Base-by-base conservation (phyloP, 495 filamentous ascomycete species). In the Xylaria flabelliformis region DNA sequence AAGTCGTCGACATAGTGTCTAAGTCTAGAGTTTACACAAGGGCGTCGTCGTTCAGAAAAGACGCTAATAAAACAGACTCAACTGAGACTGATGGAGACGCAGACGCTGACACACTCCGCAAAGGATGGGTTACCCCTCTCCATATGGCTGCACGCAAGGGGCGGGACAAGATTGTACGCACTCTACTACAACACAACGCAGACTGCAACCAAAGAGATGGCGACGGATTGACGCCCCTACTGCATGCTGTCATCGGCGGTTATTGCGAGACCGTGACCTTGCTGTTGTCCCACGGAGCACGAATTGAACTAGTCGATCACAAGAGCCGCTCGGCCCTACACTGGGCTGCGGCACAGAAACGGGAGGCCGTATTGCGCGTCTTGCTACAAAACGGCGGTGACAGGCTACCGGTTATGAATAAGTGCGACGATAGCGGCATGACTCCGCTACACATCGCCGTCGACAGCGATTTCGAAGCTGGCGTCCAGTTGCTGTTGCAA, bases 81-180 rank as follows among this genome's bases (percentile, higher is more conserved):
- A 9, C 17, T n/a, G 58, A 10, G 39, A 39, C 21, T n/a, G 15
- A 21, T n/a, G 21, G 58, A n/a, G n/a, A 34, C 19, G 34, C 58
- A 61, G 32, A 39, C 6, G 9, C 34, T 9, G 8, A 61, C 17
- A 61, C 21, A 21, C 15, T 10, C 15, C 56, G 34, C 12, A 61
- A 21, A n/a, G 32, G 17, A 34, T 61, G 58, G 58, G 58, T 61
- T 8, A 13, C 21, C 5, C 62, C 62, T 48, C 71, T 80, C 7
- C 78, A 80, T 63, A 73, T 77, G n/a, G 78, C 78, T 0, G 76
- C 77, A 12, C 68, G 56, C 17, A 77, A 72, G 29, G 78, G 78
- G 26, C 59, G 76, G 68, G 64, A 72, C 53, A 3, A 53, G 0
- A 77, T 80, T 12, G 70, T 75, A 2, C 70, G 64, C 0, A 29